phyloP scores from a whole-genome alignment of 768 basidiomycete genomes.

The Leucocoprinus sp. region DNA sequence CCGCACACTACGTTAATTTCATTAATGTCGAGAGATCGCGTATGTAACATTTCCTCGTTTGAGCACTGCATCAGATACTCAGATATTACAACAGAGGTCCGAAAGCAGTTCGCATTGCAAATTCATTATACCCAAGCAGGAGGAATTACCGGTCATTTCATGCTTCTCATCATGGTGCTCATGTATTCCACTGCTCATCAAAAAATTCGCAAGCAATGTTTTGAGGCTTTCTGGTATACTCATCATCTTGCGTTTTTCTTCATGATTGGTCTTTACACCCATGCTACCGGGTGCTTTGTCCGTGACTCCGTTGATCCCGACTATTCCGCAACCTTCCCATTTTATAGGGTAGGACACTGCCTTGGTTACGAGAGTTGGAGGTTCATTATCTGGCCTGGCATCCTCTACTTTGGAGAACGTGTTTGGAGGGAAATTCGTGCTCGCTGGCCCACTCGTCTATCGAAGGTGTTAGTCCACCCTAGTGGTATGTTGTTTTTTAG shows the following conservation, averaged over 20 bases:
- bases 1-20: constrained; percentile 91
- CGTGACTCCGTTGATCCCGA: constrained; percentile 76
- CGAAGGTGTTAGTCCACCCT: constrained; percentile 84
- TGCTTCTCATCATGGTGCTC: constrained; percentile 88
- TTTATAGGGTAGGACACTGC: constrained; percentile 82
- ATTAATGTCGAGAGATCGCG: constrained; percentile 85
- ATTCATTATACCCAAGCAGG: constrained; percentile 88
- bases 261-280: constrained; percentile 83
- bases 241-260: constrained; percentile 94
- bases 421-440: constrained; percentile 79
- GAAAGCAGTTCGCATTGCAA: constrained; percentile 64
- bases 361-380: constrained; percentile 89
- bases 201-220: constrained; percentile 82
- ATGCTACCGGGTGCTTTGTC: constrained; percentile 93
- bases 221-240: constrained; percentile 97
- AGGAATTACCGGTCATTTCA: constrained; percentile 93
- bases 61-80: background rate
- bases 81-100: constrained; percentile 53
- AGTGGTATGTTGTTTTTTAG: constrained; percentile 45
- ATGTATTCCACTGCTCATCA: constrained; percentile 90
- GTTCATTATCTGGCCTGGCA: constrained; percentile 87
- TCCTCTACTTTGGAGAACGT: constrained; percentile 85
- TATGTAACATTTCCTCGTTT: constrained; percentile 28
- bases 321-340: constrained; percentile 65
- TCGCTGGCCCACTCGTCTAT: constrained; percentile 66